Evolutionary conservation across 202 grass and related monocot species (phyloP).

Genomic region (Setaria italica): DNA sequence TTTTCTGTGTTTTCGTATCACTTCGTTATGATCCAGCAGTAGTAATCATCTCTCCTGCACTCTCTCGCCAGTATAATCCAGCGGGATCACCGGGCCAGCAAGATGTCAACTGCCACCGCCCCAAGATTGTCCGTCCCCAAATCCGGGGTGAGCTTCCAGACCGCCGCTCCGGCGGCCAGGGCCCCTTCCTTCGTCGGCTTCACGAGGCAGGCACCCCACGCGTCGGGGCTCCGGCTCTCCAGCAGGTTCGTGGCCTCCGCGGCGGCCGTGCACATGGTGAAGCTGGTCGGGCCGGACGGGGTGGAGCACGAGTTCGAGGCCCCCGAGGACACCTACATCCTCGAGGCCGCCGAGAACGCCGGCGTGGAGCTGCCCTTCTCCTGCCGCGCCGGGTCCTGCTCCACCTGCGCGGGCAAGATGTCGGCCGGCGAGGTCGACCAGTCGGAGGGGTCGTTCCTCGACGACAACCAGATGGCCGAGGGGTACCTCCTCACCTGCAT

Average conservation of each 20-base stretch:
- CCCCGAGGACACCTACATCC: conserved; percentile 80
- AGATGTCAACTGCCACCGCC: conserved; percentile 55
- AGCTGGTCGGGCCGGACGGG: conserved; percentile 65
- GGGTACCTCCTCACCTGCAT: conserved; percentile 82
- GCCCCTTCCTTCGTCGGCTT: conserved; percentile 30
- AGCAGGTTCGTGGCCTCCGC: conserved; percentile 51
- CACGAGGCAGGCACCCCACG: neutral
- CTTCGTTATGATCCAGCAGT: neutral
- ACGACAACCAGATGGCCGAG: conserved; percentile 58
- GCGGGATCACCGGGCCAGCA: neutral
- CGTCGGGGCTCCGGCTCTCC: conserved; percentile 42
- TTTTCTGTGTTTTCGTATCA: neutral
- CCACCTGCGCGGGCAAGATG: conserved; percentile 86
- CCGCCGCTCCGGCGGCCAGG: conserved; percentile 29
- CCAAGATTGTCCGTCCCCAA: conserved; percentile 43
- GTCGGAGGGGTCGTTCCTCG: conserved; percentile 84
- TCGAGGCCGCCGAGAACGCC: conserved; percentile 71
- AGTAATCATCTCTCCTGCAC: neutral
- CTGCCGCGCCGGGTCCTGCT: conserved; percentile 79
- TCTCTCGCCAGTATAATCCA: conserved; percentile 18
- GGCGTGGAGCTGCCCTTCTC: conserved; percentile 85
- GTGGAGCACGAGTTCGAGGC: conserved; percentile 74
- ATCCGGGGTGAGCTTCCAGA: neutral
- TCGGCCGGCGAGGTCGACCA: conserved; percentile 69
- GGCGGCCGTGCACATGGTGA: conserved; percentile 68